Evolutionary conservation across 495 filamentous ascomycete species (phyloP).

Genomic region (Tuber magnatum): DNA sequence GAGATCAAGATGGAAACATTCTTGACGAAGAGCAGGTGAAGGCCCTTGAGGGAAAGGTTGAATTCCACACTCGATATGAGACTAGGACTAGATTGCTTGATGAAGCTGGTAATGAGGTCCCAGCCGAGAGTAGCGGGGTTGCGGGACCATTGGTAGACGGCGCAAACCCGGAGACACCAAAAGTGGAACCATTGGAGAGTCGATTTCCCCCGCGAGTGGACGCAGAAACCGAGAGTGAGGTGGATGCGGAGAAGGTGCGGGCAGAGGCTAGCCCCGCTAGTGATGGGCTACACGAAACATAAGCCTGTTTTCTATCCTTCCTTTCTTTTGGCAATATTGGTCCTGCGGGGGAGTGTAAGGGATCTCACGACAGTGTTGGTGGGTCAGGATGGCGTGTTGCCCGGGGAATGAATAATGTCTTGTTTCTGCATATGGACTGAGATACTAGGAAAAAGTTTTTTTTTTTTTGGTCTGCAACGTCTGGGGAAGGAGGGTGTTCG

Average conservation of each 20-base stretch:
- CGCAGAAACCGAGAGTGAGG: background rate
- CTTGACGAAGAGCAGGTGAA: constrained; percentile 76
- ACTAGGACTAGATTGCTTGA: constrained; percentile 81
- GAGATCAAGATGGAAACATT: constrained; percentile 87
- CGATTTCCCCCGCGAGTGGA: background rate
- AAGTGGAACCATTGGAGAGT: background rate
- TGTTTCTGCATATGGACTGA: constrained; percentile 1
- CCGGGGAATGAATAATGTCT: background rate
- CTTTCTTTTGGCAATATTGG: background rate
- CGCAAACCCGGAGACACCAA: constrained; percentile 24
- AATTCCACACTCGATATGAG: constrained; percentile 90
- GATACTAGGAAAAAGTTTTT: background rate
- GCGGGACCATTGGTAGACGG: constrained; percentile 32
- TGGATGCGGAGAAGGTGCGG: background rate
- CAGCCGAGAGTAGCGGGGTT: constrained; percentile 44
- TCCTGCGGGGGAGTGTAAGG: background rate
- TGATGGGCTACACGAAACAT: background rate
- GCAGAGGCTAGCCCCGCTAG: background rate
- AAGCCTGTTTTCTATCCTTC: background rate
- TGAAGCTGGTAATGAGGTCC: constrained; percentile 62
- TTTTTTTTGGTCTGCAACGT: background rate
- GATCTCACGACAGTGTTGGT: background rate
- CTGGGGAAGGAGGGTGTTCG: background rate
- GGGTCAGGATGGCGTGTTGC: background rate
- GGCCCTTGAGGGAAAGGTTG: constrained; percentile 79